Evolutionary conservation across 1,284 basidiomycete species (phyloP).

Genomic region (Laetiporus sulphureus): DNA sequence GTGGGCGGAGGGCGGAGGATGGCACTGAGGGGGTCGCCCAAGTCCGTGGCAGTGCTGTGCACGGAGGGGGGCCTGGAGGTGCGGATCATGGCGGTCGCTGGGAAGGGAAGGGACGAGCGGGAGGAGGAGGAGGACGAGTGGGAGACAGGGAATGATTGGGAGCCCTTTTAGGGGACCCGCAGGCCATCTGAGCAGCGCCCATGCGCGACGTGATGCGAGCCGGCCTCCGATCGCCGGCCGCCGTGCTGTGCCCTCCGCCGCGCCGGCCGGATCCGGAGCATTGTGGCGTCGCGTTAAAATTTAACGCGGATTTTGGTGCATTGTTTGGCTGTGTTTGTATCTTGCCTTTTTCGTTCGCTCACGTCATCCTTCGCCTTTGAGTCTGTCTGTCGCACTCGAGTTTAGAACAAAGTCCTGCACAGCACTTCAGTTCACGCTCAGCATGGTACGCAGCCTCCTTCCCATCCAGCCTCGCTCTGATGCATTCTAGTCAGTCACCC

Average conservation of each 20-base stretch:
- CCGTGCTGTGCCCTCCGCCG: background rate
- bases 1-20: conserved; percentile 56
- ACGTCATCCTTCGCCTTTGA: too few relatives aligned
- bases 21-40: conserved; percentile 68
- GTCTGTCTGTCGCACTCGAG: too few relatives aligned
- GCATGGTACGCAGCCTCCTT: background rate
- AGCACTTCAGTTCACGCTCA: background rate
- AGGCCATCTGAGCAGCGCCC: conserved; percentile 1
- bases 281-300: too few relatives aligned
- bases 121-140: conserved; percentile 17
- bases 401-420: too few relatives aligned
- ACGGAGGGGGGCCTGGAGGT: conserved; percentile 48
- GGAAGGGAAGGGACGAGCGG: conserved; percentile 13
- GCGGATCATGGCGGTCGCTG: conserved; percentile 40
- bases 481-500: conserved; percentile 76
- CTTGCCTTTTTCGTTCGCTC: too few relatives aligned
- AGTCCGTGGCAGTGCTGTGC: conserved; percentile 38
- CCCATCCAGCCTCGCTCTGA: conserved; percentile 6
- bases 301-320: too few relatives aligned
- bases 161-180: conserved; percentile 12
- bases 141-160: conserved; percentile 12
- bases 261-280: too few relatives aligned
- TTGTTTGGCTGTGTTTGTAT: too few relatives aligned
- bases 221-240: conserved; percentile 1
- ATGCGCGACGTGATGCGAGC: conserved; percentile 5